Evolutionary conservation across 176 grass and related monocot genomes (phyloP), one percentile per base, ranked within the genome.

Genomic region (Canna indica): DNA sequence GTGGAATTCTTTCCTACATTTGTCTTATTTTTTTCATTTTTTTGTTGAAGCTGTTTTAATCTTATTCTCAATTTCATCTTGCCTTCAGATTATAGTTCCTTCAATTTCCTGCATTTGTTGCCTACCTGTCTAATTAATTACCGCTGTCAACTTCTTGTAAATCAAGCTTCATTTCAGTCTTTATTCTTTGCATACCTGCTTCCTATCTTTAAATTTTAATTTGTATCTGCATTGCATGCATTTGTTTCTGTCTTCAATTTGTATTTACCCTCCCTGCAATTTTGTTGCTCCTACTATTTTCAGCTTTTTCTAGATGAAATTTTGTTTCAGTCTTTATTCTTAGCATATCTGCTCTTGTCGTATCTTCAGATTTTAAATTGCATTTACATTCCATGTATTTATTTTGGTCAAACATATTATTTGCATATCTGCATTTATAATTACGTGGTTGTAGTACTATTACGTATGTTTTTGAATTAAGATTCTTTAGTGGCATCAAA

Each of bases 1-100:
- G 75, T 68, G 76, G 84, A 57, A 79, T 82, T 57, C 26, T 54
- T 36, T 79, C 52, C 70, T 69, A 69, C 64, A 57, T 31, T 41
- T 82, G 4, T 1, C 14, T 47, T 34, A 71, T 36, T 44, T 11
- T 68, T 60, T 42, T 83, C 72, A 10, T 36, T 38, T 52, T 11
- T 33, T 41, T 38, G 35, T 27, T 4, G 27, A 25, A 13, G 29
- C 28, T 32, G 36, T 30, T 39, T 59, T 65, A 26, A 38, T 65
- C 62, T 15, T 15, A 3, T 27, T 65, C 22, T 10, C 14, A n/a
- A 36, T 7, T 17, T 65, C 33, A 16, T 54, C 32, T 65, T 38
- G 62, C 18, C 34, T 65, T n/a, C 24, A 22, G 15, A 36, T 36
- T 65, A 31, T 22, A 36, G 61, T 65, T 65, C 62, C 33, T 36